Base-by-base conservation (phyloP, 2,329 filamentous ascomycete species). In the Akanthomyces uredinophilus region DNA sequence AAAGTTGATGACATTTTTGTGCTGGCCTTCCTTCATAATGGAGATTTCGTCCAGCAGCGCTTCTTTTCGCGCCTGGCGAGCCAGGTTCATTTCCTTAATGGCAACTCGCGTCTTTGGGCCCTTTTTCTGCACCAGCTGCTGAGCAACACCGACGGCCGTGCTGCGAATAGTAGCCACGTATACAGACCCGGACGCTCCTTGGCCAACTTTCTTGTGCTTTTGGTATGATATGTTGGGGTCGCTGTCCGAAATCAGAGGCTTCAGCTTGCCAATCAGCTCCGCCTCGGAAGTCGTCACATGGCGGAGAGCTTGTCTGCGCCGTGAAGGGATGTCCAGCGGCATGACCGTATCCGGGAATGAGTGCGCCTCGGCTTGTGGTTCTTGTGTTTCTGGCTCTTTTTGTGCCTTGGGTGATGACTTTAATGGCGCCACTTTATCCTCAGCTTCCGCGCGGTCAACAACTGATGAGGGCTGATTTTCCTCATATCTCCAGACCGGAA, bases 141-240 rank as follows among this genome's bases (percentile, higher is more conserved):
- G 86, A 27, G 94, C 94, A 66, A 91, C 85, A 14, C 92, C 96
- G n/a, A 86, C 83, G 1, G 94, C 91, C 61, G 85, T 87, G 71
- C 96, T 90, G 75, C 95, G 95, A 65, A 99, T 91, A 72, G 96
- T 95, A 65, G 95, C 95, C 65, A 99, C 94, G 71, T 99, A 99
- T 50, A 99, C 95, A n/a, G 94, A 98, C 62, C 95, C 95, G 64
- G 95, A 98, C 61, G 95, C 95, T 77, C 95, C 95, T 75, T 99
- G 95, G 22, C 95, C 95, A 75, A 99, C 98, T 83, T 99, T 99
- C 84, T 97, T 97, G 78, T 98, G 95, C 81, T 98, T 99, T 71
- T 92, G 93, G 79, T 99, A 99, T 24, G 93, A 96, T 66, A 96
- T 81, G 70, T 95, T 90, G 57, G 95, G 95, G 71, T 96, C 93